Percentiles rank a stretch among this genome's conserved stretches.
Evolutionary conservation across 768 basidiomycete genomes (phyloP).

Genomic region (Psilocybe subaeruginosa): DNA sequence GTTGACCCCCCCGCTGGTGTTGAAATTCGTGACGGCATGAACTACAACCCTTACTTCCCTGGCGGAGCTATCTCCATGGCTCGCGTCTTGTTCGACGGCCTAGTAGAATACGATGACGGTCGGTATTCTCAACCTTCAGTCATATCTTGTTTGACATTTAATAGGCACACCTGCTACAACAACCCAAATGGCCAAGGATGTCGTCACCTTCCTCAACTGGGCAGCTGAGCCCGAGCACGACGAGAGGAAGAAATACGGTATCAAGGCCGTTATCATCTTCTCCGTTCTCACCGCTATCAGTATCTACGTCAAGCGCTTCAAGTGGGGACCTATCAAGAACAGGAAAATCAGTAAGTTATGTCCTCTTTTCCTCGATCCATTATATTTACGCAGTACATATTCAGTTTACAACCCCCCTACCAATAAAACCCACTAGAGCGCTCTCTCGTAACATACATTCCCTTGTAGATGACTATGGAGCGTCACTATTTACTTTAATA

Average conservation of each 20-base stretch:
- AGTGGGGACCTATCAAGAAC: constrained; percentile 92
- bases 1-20: constrained; percentile 95
- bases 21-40: constrained; percentile 95
- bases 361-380: neutral
- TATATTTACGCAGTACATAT: neutral
- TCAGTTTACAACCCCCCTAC: constrained; percentile 66
- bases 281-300: constrained; percentile 80
- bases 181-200: constrained; percentile 99
- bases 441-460: constrained; percentile 21
- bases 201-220: constrained; percentile 94
- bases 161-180: constrained; percentile 93
- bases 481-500: constrained; percentile 25
- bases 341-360: constrained; percentile 80
- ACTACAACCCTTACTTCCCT: constrained; percentile 99
- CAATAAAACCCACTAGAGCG: constrained; percentile 53
- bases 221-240: constrained; percentile 98
- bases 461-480: constrained; percentile 27
- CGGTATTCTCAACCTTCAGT: constrained; percentile 21
- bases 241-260: constrained; percentile 94
- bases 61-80: constrained; percentile 99
- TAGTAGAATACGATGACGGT: constrained; percentile 98
- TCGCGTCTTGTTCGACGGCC: constrained; percentile 91
- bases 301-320: constrained; percentile 93
- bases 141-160: constrained; percentile 1
- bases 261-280: constrained; percentile 95